Evolutionary conservation across 2,329 filamentous ascomycete species (phyloP).

Genomic region (Pestalotiopsis sp.): DNA sequence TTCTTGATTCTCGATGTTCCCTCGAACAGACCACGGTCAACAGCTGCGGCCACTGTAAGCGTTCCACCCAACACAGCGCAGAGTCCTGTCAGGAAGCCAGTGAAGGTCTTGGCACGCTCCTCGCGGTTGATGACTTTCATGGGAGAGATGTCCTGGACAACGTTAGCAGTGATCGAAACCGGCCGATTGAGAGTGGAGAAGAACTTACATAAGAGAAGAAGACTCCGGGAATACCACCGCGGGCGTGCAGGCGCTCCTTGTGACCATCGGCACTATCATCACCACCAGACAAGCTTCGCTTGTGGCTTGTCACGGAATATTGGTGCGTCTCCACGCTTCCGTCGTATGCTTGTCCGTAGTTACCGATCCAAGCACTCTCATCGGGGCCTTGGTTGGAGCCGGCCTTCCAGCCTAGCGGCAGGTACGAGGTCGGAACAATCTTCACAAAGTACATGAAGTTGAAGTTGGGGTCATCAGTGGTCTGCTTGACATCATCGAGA

Average conservation of each 20-base stretch:
- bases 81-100: conserved; percentile 89
- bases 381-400: conserved; percentile 39
- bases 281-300: conserved; percentile 82
- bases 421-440: conserved; percentile 93
- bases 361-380: conserved; percentile 66
- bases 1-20: conserved; percentile 85
- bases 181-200: not conserved
- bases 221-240: conserved; percentile 91
- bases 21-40: conserved; percentile 91
- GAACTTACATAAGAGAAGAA: conserved; percentile 94
- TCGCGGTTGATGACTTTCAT: conserved; percentile 99
- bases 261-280: conserved; percentile 86
- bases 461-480: conserved; percentile 78
- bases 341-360: conserved; percentile 65
- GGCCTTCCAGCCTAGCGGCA: conserved; percentile 78
- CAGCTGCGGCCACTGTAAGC: conserved; percentile 89
- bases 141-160: conserved; percentile 83
- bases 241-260: conserved; percentile 85
- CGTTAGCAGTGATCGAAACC: conserved; percentile 19
- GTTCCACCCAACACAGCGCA: conserved; percentile 96
- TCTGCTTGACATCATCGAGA: conserved; percentile 78
- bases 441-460: conserved; percentile 99
- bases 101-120: conserved; percentile 84
- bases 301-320: conserved; percentile 97
- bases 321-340: conserved; percentile 97